Base-by-base conservation (phyloP, 2,329 filamentous ascomycete species). In the Fusarium goolgardi region DNA sequence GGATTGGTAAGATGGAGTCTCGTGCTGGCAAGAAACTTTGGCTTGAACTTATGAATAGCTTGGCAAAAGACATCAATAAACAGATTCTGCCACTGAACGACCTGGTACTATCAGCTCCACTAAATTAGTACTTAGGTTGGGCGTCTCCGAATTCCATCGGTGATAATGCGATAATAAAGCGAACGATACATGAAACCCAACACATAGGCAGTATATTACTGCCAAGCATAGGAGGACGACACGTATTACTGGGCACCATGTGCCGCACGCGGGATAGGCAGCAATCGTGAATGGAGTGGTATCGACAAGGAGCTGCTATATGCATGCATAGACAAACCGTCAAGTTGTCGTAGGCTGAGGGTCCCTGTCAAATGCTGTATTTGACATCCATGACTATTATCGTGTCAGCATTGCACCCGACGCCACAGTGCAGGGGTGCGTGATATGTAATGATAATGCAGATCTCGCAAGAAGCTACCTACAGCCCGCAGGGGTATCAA, bases 381-480 rank as follows among this genome's bases (percentile, higher is more conserved):
- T 53, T 43, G 51, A 63, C 47, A 43, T 55, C 27, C 32, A 49
- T 49, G 40, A 43, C 45, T 49, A 62, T 65, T 70, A 70, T 64
- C 46, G 62, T 58, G 51, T 62, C 57, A 69, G 54, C 49, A 53
- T 54, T 50, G 50, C 49, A 47, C 29, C 45, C 29, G 21, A 41
- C 57, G 62, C 62, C 58, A 64, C 43, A 44, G 39, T 51, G 40
- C 47, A 69, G 52, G 65, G 65, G 63, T 49, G 53, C 53, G 58
- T 67, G 63, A 59, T 27, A 54, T 55, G 40, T 43, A 43, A 41
- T 37, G 16, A 35, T 41, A 54, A 21, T 49, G 45, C 31, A 43
- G 45, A 32, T 49, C 45, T 49, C 21, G 45, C 45, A 23, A 35
- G 31, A 49, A 49, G 31, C 45, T 49, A 49, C 45, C 39, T 53